phyloP scores from a whole-genome alignment of 192 early-diverging fungal species.

The Mortierella hygrophila region DNA sequence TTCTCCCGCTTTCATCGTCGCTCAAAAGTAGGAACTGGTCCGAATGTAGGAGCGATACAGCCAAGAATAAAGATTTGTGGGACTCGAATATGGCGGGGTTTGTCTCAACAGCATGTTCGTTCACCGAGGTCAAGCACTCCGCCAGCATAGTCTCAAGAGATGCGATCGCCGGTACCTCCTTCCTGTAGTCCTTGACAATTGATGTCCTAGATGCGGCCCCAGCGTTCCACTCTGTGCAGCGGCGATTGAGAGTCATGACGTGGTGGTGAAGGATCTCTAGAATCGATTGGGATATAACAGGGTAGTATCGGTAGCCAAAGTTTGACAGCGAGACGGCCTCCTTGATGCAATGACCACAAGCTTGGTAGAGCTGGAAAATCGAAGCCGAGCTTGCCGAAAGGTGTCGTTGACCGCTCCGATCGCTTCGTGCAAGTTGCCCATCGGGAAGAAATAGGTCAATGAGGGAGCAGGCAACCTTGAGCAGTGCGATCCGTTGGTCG shows the following conservation, averaged over 20 bases:
- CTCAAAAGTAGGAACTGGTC: slow-evolving; percentile 15
- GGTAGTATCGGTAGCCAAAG: not conserved
- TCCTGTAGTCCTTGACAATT: slow-evolving; percentile 19
- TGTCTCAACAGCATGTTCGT: not conserved
- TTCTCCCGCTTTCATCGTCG: slow-evolving; percentile 26
- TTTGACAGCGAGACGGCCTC: slow-evolving; percentile 6
- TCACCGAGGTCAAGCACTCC: slow-evolving; percentile 16
- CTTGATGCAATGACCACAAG: slow-evolving; percentile 27
- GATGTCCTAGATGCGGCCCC: not conserved
- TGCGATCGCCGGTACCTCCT: slow-evolving; percentile 19
- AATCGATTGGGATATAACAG: slow-evolving; percentile 10
- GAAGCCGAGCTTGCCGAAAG: not conserved
- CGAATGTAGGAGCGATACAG: slow-evolving; percentile 22
- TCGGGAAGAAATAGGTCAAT: slow-evolving; percentile 20
- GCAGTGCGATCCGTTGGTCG: slow-evolving; percentile 14
- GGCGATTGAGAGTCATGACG: slow-evolving; percentile 29
- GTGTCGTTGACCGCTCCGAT: not conserved
- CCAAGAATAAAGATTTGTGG: not conserved
- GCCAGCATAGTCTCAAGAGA: slow-evolving; percentile 21
- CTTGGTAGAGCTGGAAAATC: slow-evolving; percentile 34
- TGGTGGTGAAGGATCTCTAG: slow-evolving; percentile 23
- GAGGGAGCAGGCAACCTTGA: not conserved
- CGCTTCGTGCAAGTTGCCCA: not conserved
- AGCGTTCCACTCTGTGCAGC: slow-evolving; percentile 26
- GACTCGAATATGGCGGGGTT: not conserved